phyloP scores from a whole-genome alignment of 129 eudicot species.

The Helichrysum umbraculigerum region DNA sequence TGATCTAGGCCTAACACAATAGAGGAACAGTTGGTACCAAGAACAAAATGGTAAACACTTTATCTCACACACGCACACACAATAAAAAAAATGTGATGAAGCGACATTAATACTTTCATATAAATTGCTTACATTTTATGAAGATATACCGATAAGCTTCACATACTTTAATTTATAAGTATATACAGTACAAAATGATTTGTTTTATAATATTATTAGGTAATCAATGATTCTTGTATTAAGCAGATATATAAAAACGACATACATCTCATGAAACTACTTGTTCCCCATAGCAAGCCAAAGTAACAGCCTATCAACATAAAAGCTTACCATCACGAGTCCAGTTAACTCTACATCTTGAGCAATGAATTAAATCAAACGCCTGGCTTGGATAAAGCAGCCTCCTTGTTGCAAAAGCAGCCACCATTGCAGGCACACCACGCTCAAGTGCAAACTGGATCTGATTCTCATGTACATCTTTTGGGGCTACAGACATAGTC shows the following conservation, averaged over 20 bases:
- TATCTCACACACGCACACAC: too few relatives aligned
- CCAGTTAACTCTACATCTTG: slow-evolving; percentile 98
- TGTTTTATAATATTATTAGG: not conserved
- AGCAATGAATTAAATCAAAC: slow-evolving; percentile 90
- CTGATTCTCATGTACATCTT: slow-evolving; percentile 97
- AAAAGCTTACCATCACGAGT: slow-evolving; percentile 85
- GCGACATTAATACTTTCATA: too few relatives aligned
- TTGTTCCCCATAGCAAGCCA: slow-evolving; percentile 7
- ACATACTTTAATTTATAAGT: not conserved
- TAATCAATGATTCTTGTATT: not conserved
- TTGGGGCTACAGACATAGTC: slow-evolving; percentile 92
- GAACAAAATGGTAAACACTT: not conserved
- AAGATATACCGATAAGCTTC: too few relatives aligned
- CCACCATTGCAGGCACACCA: slow-evolving; percentile 97
- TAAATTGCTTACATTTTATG: too few relatives aligned
- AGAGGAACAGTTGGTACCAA: not conserved
- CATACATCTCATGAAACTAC: slow-evolving; percentile 12
- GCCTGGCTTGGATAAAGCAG: slow-evolving; percentile 92
- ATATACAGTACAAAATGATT: not conserved
- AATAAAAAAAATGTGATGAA: not conserved
- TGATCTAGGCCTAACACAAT: slow-evolving; percentile 1
- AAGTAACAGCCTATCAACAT: slow-evolving; percentile 14
- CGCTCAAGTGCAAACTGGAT: slow-evolving; percentile 97
- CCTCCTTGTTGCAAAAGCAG: slow-evolving; percentile 82
- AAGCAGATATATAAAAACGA: not conserved